Conservation (phyloP, 768 basidiomycete species). For the Boletus reticuloceps region DNA sequence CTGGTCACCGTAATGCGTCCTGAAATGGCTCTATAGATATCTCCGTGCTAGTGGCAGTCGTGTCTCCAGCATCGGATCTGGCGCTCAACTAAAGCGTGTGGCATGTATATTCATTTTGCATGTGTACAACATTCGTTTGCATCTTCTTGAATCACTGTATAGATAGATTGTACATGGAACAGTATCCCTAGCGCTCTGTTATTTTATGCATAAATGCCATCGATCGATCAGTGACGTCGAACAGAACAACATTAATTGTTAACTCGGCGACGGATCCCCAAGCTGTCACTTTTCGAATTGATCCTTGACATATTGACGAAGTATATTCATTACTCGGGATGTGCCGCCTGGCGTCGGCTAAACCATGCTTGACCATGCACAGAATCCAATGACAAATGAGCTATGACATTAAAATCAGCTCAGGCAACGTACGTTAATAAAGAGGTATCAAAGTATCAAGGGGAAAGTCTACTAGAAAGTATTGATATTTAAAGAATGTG, state of each 20-base stretch:
- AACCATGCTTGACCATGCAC: too few relatives aligned
- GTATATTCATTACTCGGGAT: too few relatives aligned
- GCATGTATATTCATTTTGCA: conserved; percentile 18
- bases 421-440: too few relatives aligned
- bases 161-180: conserved; percentile 22
- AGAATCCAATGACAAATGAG: too few relatives aligned
- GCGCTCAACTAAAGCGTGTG: conserved; percentile 16
- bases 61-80: conserved; percentile 43
- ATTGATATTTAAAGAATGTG: too few relatives aligned
- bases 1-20: background rate
- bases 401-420: too few relatives aligned
- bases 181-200: conserved; percentile 5
- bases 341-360: too few relatives aligned
- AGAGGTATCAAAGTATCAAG: too few relatives aligned
- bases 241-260: background rate
- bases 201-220: conserved; percentile 12
- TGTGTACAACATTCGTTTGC: conserved; percentile 23
- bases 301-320: too few relatives aligned
- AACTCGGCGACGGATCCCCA: too few relatives aligned
- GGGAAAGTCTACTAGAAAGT: rapidly evolving
- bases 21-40: conserved; percentile 44
- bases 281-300: too few relatives aligned
- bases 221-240: background rate
- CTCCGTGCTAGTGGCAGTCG: conserved; percentile 63
- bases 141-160: conserved; percentile 22